A percentile compares a stretch with the other conserved stretches of the same genome.
These are phyloP conservation scores for Psidium friedrichsthalianum DNA, from an alignment of 345 rosid species.

Conservation along the genomic window DNA sequence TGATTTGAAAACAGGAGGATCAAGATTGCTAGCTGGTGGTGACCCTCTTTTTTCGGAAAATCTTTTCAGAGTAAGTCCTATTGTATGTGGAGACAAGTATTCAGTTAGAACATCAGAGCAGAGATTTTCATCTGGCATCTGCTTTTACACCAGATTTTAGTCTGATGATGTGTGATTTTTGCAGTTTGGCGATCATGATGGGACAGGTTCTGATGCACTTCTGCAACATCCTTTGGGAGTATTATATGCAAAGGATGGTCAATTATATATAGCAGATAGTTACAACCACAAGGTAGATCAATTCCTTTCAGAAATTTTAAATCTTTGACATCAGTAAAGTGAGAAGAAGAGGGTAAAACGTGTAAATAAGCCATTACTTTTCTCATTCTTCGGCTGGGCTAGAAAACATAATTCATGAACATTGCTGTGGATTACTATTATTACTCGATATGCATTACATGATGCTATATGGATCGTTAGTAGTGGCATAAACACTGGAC, in stretches of 20 bases:
- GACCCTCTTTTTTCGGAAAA: constrained; percentile 75
- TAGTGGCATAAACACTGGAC: background rate
- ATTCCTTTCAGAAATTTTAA: background rate
- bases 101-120: background rate
- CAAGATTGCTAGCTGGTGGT: constrained; percentile 82
- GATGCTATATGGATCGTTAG: background rate
- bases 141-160: background rate
- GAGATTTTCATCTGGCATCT: background rate
- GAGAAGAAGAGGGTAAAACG: background rate
- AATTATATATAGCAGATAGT: constrained; percentile 77
- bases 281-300: constrained; percentile 78
- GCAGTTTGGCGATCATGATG: constrained; percentile 94
- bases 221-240: constrained; percentile 95
- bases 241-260: constrained; percentile 56
- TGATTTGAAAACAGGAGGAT: constrained; percentile 78
- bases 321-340: background rate
- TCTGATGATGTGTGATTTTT: background rate
- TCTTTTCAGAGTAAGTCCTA: constrained; percentile 58
- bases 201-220: constrained; percentile 81
- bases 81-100: background rate
- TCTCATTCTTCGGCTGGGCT: background rate
- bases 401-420: background rate
- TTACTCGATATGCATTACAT: background rate
- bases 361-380: background rate
- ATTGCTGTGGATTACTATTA: background rate